Evolutionary conservation across 768 basidiomycete genomes (phyloP).

Genomic region (Tulasnella sp.): DNA sequence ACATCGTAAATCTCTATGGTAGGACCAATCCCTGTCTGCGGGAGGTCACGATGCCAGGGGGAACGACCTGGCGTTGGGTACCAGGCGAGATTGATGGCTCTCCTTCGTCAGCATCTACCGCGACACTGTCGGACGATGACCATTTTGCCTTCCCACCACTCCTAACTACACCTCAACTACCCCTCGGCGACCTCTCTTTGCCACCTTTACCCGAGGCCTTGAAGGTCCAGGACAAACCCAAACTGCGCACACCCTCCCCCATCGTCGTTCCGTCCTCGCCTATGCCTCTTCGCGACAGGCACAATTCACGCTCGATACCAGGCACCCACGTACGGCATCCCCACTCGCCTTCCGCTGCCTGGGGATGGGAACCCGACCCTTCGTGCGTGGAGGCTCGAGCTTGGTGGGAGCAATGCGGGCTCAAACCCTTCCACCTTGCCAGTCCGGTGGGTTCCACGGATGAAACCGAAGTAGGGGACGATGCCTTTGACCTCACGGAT

Average conservation of each 20-base stretch:
- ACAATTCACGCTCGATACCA: too few relatives aligned
- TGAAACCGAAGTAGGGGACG: background rate
- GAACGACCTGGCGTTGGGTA: conserved; percentile 6
- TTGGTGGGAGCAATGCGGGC: conserved; percentile 16
- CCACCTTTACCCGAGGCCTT: background rate
- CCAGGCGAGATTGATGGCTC: background rate
- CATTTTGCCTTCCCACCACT: background rate
- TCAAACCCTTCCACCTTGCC: conserved; percentile 11
- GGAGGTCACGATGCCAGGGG: conserved; percentile 5
- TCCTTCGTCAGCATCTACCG: background rate
- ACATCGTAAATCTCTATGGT: conserved; percentile 16
- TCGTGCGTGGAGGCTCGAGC: conserved; percentile 11
- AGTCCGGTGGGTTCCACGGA: conserved; percentile 2
- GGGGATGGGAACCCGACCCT: conserved; percentile 15
- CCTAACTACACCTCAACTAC: background rate
- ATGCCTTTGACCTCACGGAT: background rate
- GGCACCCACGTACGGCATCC: background rate
- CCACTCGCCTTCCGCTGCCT: conserved; percentile 9
- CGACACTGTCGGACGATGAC: background rate
- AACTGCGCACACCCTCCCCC: background rate
- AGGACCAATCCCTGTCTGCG: conserved; percentile 2
- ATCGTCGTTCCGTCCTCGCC: conserved; percentile 8
- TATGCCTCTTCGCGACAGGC: background rate
- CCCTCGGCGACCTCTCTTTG: background rate
- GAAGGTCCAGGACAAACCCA: background rate